A percentile compares a stretch with the other conserved stretches of the same genome.
These are phyloP conservation scores for Gymnopus androsaceus DNA, from an alignment of 1,284 basidiomycete genomes.

Conservation along the genomic window DNA sequence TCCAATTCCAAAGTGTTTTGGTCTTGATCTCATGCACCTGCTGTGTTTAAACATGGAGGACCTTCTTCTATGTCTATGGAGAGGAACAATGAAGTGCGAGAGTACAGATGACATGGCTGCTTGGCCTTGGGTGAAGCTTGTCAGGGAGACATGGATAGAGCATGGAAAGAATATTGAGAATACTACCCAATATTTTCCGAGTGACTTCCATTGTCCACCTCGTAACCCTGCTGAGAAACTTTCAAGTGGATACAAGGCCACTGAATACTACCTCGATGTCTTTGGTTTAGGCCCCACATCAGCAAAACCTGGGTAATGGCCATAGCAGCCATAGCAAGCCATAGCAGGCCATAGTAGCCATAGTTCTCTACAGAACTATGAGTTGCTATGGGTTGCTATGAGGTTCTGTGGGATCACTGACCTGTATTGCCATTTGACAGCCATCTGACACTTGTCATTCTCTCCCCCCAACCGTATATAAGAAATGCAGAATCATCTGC, in stretches of 20 bases:
- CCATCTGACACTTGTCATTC: too few relatives aligned
- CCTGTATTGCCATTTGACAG: too few relatives aligned
- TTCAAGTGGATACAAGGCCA: conserved; percentile 16
- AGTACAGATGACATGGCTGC: conserved; percentile 14
- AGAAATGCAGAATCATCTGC: too few relatives aligned
- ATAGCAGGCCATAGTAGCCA: too few relatives aligned
- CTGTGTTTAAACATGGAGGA: conserved; percentile 31
- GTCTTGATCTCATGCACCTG: conserved; percentile 36
- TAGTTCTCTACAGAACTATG: too few relatives aligned
- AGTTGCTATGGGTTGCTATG: too few relatives aligned
- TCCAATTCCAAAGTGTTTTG: conserved; percentile 25
- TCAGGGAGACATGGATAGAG: conserved; percentile 18
- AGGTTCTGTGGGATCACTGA: too few relatives aligned
- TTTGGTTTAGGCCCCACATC: conserved; percentile 31
- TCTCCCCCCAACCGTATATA: too few relatives aligned
- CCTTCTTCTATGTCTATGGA: conserved; percentile 31
- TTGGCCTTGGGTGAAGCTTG: conserved; percentile 33
- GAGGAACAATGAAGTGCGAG: conserved; percentile 24
- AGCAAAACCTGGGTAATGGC: too few relatives aligned
- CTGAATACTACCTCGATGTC: conserved; percentile 27
- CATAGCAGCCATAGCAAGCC: too few relatives aligned
- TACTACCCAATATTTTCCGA: conserved; percentile 21
- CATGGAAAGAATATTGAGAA: conserved; percentile 27
- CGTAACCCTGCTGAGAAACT: conserved; percentile 26
- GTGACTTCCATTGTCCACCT: conserved; percentile 28